phyloP scores from a whole-genome alignment of 306 rosid species.

The Ormosia emarginata region DNA sequence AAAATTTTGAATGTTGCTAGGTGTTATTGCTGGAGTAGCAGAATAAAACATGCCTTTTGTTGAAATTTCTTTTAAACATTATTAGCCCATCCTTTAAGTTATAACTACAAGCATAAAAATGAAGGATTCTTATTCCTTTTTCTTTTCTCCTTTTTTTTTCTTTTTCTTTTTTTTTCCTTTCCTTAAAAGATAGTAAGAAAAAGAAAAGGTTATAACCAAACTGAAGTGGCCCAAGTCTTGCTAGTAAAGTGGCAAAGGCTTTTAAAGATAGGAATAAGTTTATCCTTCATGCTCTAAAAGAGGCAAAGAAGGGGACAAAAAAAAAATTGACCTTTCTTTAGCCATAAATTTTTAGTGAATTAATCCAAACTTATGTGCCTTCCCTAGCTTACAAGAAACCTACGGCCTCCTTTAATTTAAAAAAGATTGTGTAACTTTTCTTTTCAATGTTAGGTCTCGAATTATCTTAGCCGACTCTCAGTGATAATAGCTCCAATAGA shows the following conservation, averaged over 20 bases:
- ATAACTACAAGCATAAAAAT: slow-evolving; percentile 9
- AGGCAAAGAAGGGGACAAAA: slow-evolving; percentile 27
- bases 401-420: slow-evolving; percentile 23
- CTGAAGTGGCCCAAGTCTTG: slow-evolving; percentile 31
- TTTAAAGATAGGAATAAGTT: slow-evolving; percentile 22
- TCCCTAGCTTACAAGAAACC: slow-evolving; percentile 60
- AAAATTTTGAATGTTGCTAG: background rate
- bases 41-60: slow-evolving; percentile 2
- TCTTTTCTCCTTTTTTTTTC: background rate
- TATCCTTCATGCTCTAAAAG: slow-evolving; percentile 33
- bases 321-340: slow-evolving; percentile 26
- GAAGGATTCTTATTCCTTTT: background rate
- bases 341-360: background rate
- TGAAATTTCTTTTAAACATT: slow-evolving; percentile 22
- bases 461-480: background rate
- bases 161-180: background rate
- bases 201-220: slow-evolving; percentile 23
- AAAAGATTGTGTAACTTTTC: slow-evolving; percentile 34
- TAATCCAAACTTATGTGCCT: slow-evolving; percentile 43
- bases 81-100: slow-evolving; percentile 10
- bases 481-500: background rate
- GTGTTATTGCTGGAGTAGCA: background rate
- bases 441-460: slow-evolving; percentile 14
- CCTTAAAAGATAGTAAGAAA: slow-evolving; percentile 13
- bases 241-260: slow-evolving; percentile 33